Evolutionary conservation across 208 protist genomes (phyloP).

Genomic region (Wallacemonas sp.): DNA sequence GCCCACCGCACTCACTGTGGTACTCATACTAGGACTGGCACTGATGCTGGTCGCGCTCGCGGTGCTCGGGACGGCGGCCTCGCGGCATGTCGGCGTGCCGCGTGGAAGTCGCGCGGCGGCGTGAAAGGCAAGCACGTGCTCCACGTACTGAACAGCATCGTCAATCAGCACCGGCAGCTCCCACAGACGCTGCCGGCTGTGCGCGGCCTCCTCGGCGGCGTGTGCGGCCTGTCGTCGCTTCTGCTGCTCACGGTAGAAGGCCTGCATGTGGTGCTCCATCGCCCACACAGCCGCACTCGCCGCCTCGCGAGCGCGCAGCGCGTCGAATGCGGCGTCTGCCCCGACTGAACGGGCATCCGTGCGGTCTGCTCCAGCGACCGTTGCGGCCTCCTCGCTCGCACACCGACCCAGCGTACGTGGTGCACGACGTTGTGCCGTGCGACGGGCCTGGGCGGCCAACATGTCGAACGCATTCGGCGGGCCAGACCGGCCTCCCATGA

Average conservation of each 20-base stretch:
- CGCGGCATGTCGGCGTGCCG: too few species aligned
- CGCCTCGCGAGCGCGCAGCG: neutral
- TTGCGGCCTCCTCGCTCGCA: too few species aligned
- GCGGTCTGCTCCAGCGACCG: too few species aligned
- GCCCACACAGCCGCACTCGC: neutral
- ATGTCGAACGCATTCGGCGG: conserved; percentile 3
- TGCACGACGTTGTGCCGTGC: neutral
- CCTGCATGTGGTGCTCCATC: neutral
- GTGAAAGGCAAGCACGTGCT: neutral
- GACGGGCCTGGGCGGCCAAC: neutral
- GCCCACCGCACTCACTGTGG: conserved; percentile 7
- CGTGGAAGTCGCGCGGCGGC: too few species aligned
- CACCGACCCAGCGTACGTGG: too few species aligned
- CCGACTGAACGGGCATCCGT: too few species aligned
- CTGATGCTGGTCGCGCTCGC: neutral
- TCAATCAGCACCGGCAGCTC: conserved; percentile 32
- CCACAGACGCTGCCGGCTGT: neutral
- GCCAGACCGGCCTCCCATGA: too few species aligned
- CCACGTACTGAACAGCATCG: conserved; percentile 44
- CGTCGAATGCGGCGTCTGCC: too few species aligned
- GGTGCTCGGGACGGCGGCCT: too few species aligned
- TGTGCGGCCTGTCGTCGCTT: neutral
- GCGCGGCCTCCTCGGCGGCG: neutral
- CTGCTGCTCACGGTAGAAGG: conserved; percentile 2
- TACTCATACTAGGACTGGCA: too few species aligned